These are phyloP conservation scores for Voacanga thouarsii DNA, from an alignment of 257 asterid species.

Conservation along the genomic window DNA sequence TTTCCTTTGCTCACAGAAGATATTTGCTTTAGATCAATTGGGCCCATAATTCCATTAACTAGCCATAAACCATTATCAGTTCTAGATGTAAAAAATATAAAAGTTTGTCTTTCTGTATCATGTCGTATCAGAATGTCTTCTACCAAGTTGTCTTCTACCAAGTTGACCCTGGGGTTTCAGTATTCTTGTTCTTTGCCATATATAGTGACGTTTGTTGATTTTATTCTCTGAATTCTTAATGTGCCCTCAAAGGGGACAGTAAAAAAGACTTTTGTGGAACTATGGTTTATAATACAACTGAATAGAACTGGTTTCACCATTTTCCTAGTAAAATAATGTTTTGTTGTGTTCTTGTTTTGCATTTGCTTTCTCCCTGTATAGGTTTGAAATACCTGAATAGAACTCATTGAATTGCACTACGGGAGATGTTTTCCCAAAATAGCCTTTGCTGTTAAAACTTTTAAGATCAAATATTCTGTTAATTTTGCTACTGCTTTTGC, in stretches of 20 bases:
- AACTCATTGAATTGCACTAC: not conserved
- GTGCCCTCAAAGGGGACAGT: not conserved
- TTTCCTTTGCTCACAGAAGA: not conserved
- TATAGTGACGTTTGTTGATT: not conserved
- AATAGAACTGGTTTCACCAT: not conserved
- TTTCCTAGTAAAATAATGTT: not conserved
- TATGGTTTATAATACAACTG: not conserved
- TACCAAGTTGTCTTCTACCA: not conserved
- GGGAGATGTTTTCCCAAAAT: not conserved
- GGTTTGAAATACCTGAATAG: not conserved
- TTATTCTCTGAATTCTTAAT: not conserved
- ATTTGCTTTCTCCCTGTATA: not conserved
- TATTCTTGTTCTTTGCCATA: not conserved
- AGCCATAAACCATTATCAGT: not conserved
- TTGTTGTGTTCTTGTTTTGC: not conserved
- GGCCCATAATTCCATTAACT: not conserved
- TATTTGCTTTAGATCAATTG: not conserved
- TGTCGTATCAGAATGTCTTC: not conserved
- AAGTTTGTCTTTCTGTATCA: not conserved
- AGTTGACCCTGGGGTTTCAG: not conserved
- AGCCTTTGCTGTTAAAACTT: not conserved
- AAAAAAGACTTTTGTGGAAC: not conserved
- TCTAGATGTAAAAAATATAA: not conserved
- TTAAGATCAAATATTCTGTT: not conserved
- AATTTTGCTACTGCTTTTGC: not conserved